phyloP scores from a whole-genome alignment of 139 green algal genomes.

The Eudorina sp. region DNA sequence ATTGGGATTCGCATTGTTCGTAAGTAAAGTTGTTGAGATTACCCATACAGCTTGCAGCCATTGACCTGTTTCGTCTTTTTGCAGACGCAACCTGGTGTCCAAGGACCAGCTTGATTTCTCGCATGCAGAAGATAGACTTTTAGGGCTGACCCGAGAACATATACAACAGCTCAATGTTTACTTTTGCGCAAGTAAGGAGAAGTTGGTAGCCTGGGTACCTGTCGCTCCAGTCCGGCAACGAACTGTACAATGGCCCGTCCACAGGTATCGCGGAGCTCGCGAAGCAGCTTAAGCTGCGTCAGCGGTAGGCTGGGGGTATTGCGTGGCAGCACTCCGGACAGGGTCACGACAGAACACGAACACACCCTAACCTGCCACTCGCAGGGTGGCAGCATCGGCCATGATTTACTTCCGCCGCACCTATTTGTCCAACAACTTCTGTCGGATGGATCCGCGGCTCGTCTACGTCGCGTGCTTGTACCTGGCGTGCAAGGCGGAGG shows the following conservation, averaged over 20 bases:
- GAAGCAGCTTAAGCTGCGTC: constrained; percentile 60
- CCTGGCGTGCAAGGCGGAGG: constrained; percentile 86
- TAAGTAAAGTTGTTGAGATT: not conserved
- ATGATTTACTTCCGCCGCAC: constrained; percentile 77
- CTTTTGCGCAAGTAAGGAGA: constrained; percentile 65
- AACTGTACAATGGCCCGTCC: not conserved
- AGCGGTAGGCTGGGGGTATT: constrained; percentile 35
- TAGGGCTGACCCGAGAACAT: constrained; percentile 65
- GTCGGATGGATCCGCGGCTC: constrained; percentile 73
- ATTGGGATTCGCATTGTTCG: constrained; percentile 51
- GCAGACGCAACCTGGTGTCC: constrained; percentile 64
- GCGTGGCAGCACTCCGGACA: not conserved
- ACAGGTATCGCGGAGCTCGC: constrained; percentile 73
- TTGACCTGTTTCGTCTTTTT: not conserved
- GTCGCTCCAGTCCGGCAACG: too few species aligned
- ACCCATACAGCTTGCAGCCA: not conserved
- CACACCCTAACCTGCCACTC: not conserved
- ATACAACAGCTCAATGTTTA: constrained; percentile 72
- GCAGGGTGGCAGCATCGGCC: constrained; percentile 71
- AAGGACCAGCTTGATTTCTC: constrained; percentile 56
- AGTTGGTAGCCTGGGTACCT: too few species aligned
- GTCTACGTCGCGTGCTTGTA: constrained; percentile 82
- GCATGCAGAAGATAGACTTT: constrained; percentile 59
- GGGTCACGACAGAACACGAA: not conserved
- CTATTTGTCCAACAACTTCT: constrained; percentile 69